phyloP scores from a whole-genome alignment of 2,329 filamentous ascomycete species.

The Camptophora hylomeconis region DNA sequence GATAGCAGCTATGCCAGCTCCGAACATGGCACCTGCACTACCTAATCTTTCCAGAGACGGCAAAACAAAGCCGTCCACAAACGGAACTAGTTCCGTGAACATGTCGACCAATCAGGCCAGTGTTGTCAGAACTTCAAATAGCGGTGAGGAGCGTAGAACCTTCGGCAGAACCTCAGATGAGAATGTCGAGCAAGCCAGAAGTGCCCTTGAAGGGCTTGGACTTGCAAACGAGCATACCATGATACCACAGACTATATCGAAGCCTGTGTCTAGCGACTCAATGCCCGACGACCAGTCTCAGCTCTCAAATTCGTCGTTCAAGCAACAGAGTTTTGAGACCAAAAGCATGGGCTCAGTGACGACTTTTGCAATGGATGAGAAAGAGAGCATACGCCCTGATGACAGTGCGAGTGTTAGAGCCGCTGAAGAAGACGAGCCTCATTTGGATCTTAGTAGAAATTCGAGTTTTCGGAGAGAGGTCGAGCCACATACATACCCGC shows the following conservation, averaged over 20 bases:
- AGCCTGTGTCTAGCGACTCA: too few relatives aligned
- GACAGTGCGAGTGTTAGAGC: constrained; percentile 91
- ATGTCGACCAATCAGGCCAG: too few relatives aligned
- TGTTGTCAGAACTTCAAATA: too few relatives aligned
- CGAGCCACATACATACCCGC: constrained; percentile 1
- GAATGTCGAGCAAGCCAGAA: too few relatives aligned
- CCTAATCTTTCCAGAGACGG: constrained; percentile 8
- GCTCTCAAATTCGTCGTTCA: constrained; percentile 45
- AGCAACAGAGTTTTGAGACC: constrained; percentile 79
- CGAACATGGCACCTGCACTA: constrained; percentile 8
- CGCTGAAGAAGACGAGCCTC: constrained; percentile 76
- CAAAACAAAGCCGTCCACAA: constrained; percentile 17
- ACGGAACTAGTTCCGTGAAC: not conserved
- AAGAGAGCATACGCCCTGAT: constrained; percentile 85
- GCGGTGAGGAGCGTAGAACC: too few relatives aligned
- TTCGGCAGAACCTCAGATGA: too few relatives aligned
- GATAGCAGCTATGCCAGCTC: constrained; percentile 32
- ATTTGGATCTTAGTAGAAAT: constrained; percentile 22
- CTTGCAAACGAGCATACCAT: constrained; percentile 1
- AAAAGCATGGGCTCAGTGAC: constrained; percentile 91
- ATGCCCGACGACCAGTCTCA: constrained; percentile 36
- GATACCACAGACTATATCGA: too few relatives aligned
- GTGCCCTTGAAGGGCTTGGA: constrained; percentile 11
- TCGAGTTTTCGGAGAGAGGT: constrained; percentile 8
- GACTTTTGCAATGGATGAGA: constrained; percentile 92